These are phyloP conservation scores for Cyclotella cryptica DNA, from an alignment of 108 stramenopile genomes.

Conservation along the genomic window DNA sequence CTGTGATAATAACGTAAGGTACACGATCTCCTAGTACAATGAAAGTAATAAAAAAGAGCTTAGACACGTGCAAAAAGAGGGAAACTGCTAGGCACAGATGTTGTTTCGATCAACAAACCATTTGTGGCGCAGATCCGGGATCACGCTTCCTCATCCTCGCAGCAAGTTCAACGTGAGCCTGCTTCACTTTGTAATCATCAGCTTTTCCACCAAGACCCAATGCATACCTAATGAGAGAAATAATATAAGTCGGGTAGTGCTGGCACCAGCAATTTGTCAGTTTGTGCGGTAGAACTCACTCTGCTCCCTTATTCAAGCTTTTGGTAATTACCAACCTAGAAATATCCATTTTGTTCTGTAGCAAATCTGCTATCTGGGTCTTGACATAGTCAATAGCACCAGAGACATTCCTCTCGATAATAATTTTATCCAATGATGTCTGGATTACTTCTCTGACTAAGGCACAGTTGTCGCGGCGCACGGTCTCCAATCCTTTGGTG, in stretches of 20 bases:
- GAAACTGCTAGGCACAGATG: neutral
- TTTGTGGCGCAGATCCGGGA: constrained; percentile 96
- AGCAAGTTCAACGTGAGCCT: constrained; percentile 99
- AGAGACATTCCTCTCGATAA: constrained; percentile 92
- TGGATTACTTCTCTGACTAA: constrained; percentile 97
- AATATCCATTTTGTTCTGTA: constrained; percentile 99
- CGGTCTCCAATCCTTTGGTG: constrained; percentile 98
- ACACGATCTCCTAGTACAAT: constrained; percentile 92
- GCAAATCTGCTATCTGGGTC: constrained; percentile 90
- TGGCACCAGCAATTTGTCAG: neutral
- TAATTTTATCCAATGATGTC: constrained; percentile 96
- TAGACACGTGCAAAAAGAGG: neutral
- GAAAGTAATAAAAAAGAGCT: neutral
- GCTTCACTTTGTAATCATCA: constrained; percentile 97
- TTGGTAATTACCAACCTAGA: constrained; percentile 98
- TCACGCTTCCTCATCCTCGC: constrained; percentile 97
- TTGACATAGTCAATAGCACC: constrained; percentile 95
- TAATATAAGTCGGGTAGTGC: too few relatives aligned
- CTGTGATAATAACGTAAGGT: constrained; percentile 99
- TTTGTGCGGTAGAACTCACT: constrained; percentile 23
- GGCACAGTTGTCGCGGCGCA: constrained; percentile 98
- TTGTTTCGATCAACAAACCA: constrained; percentile 38
- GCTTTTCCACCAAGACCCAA: constrained; percentile 89
- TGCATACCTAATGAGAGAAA: constrained; percentile 58
- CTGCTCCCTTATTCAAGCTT: constrained; percentile 96